A percentile compares a stretch with the other conserved stretches of the same genome.
Conservation (phyloP, 2,329 filamentous ascomycete genomes). For the Aschersonia sp. region DNA sequence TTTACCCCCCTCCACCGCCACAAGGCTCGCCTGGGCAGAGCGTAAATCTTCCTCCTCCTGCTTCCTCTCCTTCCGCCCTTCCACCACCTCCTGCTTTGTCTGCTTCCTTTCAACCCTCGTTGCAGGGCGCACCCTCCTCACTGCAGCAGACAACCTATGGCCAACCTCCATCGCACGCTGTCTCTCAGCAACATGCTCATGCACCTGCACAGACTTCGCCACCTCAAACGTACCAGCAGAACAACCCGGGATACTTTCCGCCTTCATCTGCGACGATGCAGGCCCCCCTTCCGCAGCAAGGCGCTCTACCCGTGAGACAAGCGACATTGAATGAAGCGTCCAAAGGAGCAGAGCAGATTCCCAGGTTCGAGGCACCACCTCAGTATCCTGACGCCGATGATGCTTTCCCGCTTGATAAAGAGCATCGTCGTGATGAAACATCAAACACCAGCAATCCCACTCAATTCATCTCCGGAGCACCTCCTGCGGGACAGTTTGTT, state of each 20-base stretch:
- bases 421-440: constrained; percentile 8
- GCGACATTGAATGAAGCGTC: constrained; percentile 9
- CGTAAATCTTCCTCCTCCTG: no score
- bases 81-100: constrained; percentile 5
- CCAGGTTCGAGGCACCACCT: constrained; percentile 14
- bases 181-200: constrained; percentile 5
- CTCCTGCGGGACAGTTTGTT: constrained; percentile 40
- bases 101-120: neutral
- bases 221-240: constrained; percentile 4
- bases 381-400: constrained; percentile 8
- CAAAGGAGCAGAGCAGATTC: constrained; percentile 9
- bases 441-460: constrained; percentile 11
- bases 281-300: constrained; percentile 8
- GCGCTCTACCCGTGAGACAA: constrained; percentile 10
- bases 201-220: constrained; percentile 10
- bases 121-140: neutral
- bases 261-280: constrained; percentile 5
- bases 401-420: constrained; percentile 16
- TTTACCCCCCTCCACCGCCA: constrained; percentile 21
- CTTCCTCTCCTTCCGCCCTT: constrained; percentile 17
- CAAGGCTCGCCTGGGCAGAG: constrained; percentile 9
- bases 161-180: constrained; percentile 8
- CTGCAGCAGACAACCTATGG: constrained; percentile 9
- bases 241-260: constrained; percentile 9
- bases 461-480: constrained; percentile 23